Evolutionary conservation across 441 rosid species (phyloP), one percentile per base, ranked within the genome.

Genomic region (Brassica hybrid): DNA sequence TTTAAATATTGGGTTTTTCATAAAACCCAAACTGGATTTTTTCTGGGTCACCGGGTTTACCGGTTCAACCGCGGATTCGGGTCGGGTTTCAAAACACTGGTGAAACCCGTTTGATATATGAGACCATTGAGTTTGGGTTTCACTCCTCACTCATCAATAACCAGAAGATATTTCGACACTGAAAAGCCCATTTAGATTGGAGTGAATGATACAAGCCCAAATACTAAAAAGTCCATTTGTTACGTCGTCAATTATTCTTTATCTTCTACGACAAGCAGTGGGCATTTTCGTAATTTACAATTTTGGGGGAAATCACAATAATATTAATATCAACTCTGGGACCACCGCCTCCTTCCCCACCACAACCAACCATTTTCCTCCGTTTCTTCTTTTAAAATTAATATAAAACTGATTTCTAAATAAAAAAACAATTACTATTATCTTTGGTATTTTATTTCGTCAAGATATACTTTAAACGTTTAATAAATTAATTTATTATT

Each of bases 341-440:
- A 85, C 93, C 91, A 84, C 85, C n/a, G 17, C 13, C 8, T 64
- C 83, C 69, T 80, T 76, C 84, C 90, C 88, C 87, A 85, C 91
- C 91, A 84, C 92, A 83, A 71, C 87, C 89, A 80, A 74, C 84
- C 87, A 84, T 83, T 84, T 80, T 79, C 76, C 78, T 67, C 70
- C 76, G 73, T 77, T 81, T 75, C 76, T 66, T 75, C 76, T 66
- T 54, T 43, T 74, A 43, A 34, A 57, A 13, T 16, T 0, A 65
- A 65, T 57, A 77, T 41, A 32, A 57, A 71, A 25, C 18, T 30
- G 0, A 2, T 9, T 67, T 25, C 16, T 48, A 72, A 38, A 75
- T 67, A n/a, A 10, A 10, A 75, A 76, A 68, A 13, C 32, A 45
- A 48, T 67, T 71, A 48, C 59, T 74, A 71, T 76, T 50, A 9